Evolutionary conservation across 2,329 filamentous ascomycete genomes (phyloP).

Genomic region (Lanzia echinophila): DNA sequence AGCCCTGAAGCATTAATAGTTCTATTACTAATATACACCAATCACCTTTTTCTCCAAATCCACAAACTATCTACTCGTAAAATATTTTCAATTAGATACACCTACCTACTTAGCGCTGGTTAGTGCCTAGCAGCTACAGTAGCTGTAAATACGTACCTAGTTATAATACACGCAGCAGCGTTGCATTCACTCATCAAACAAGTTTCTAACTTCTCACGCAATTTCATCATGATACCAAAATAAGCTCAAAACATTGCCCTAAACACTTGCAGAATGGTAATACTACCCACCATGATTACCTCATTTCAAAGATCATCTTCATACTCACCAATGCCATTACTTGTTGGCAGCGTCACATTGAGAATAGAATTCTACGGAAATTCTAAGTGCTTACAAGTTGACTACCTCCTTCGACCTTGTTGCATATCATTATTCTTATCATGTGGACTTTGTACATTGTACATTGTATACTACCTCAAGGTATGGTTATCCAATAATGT

Average conservation of each 20-base stretch:
- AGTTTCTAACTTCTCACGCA: neutral
- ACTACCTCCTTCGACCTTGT: neutral
- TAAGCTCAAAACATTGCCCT: neutral
- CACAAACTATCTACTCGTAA: too few species aligned
- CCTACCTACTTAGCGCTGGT: too few species aligned
- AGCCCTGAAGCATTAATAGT: too few species aligned
- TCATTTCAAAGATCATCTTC: neutral
- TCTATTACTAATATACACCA: too few species aligned
- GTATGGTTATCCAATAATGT: neutral
- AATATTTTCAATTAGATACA: too few species aligned
- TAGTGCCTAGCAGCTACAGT: too few species aligned
- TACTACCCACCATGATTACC: slow-evolving; percentile 4
- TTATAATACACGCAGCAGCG: neutral
- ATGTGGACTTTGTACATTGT: neutral
- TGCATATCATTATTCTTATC: neutral
- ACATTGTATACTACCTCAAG: neutral
- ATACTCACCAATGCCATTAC: neutral
- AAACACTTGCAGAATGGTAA: slow-evolving; percentile 7
- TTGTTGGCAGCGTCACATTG: neutral
- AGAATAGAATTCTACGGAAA: neutral
- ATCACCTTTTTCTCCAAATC: too few species aligned
- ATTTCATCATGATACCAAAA: slow-evolving; percentile 1
- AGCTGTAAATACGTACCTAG: too few species aligned
- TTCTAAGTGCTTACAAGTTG: slow-evolving; percentile 8
- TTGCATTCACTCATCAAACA: neutral